Conservation (phyloP, 2,329 filamentous ascomycete genomes). For the Fusarium sp. region DNA sequence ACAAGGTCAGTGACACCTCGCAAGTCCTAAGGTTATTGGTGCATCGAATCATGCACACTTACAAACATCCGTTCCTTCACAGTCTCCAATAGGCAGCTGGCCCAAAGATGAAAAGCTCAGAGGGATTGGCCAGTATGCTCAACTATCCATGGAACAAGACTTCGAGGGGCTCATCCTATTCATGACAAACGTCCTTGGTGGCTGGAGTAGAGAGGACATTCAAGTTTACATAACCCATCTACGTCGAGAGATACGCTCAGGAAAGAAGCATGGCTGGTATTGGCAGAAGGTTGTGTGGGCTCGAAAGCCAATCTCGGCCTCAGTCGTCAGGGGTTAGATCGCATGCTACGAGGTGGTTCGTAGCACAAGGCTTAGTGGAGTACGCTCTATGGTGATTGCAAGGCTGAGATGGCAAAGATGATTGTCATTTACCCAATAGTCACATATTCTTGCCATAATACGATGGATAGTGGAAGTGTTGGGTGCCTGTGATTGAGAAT, state of each 20-base stretch:
- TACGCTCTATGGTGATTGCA: neutral
- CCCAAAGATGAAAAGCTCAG: conserved; percentile 7
- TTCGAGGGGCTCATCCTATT: conserved; percentile 13
- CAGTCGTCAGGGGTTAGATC: neutral
- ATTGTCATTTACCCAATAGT: neutral
- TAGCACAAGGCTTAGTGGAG: neutral
- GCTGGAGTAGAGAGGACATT: conserved; percentile 11
- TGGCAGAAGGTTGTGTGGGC: conserved; percentile 6
- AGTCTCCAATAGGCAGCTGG: conserved; percentile 13
- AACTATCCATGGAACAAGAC: conserved; percentile 12
- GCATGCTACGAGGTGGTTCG: neutral
- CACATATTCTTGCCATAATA: neutral
- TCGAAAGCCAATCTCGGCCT: neutral
- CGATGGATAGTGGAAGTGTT: too few relatives aligned
- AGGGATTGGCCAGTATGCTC: conserved; percentile 15
- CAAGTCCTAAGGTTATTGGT: neutral
- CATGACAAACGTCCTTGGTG: conserved; percentile 7
- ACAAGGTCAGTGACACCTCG: neutral
- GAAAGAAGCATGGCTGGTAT: conserved; percentile 4
- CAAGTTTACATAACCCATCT: neutral
- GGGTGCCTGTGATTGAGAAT: neutral
- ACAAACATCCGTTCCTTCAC: conserved; percentile 2
- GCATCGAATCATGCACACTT: neutral
- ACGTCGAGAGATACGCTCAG: neutral
- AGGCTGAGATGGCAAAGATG: neutral